Evolutionary conservation across 805 yeast species (phyloP), one percentile per base, ranked within the genome.

Genomic region (Lipomyces sp.): DNA sequence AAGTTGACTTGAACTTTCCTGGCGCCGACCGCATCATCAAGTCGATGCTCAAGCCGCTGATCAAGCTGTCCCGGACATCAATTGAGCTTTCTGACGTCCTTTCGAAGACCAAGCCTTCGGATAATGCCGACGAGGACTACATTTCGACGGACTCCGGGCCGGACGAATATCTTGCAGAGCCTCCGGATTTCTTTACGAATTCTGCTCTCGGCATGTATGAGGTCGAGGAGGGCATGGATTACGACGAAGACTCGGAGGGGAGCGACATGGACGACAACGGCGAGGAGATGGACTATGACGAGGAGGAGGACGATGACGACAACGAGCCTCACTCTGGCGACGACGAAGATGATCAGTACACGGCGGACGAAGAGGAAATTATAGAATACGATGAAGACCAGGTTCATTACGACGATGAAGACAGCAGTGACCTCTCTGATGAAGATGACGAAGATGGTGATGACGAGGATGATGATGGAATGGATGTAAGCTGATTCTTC

Each of bases 161-260:
- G 16, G 64, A 58, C 16, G 62, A 51, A 4, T 54, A 47, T 22
- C 49, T 50, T 23, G 64, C 75, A 28, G 95, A 84, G 46, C 91
- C 87, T 46, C 89, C 95, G 0, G 90, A 90, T 65, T 72, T 90
- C 62, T 81, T 91, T 67, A 74, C 84, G 35, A 90, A 93, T 64
- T 90, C 97, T 0, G 86, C 97, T 0, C 73, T 91, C 36, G 97
- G 96, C 1, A 90, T 91, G 95, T 91, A 84, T 65, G 97, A 91
- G 61, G 82, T 86, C 35, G 86, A 77, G 31, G 93, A 83, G 45
- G 76, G 78, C 32, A 84, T 80, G 56, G 78, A 79, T 39, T 84
- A 81, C 31, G 84, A 79, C 11, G 82, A 77, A 7, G 79, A 37
- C 8, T 42, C 49, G n/a, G 61, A 47, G 18, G 49, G 40, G 6